Base-by-base conservation (phyloP, 306 rosid species). In the Boehmeria nivea region DNA sequence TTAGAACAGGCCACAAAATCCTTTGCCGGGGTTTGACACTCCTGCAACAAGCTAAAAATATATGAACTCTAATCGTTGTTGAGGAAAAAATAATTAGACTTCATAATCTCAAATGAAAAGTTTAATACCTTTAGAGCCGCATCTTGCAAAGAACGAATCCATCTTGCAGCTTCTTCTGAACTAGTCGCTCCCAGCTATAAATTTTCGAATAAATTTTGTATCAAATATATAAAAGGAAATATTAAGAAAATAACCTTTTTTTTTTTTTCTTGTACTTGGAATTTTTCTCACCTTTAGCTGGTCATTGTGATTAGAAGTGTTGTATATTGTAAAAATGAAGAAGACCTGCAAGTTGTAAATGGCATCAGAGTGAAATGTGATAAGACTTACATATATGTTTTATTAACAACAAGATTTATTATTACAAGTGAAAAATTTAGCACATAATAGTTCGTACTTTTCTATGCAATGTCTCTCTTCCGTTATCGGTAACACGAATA, bases 141-240 rank as follows among this genome's bases (percentile, higher is more conserved):
- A 19, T 73, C 90, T 52, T 86, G 83, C 50, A 86, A 73, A 3
- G 89, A 81, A 42, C 64, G 86, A 34, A 83, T 89, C 95, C 97
- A 89, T 68, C 62, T 77, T 49, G 94, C 97, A 31, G 90, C 89
- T 64, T 89, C 97, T 81, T 89, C 95, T 48, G 97, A 65, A 62
- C 95, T 86, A 71, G 79, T 77, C 59, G 95, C 95, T 57, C 97
- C 95, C 65, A 86, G 54, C 97, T 89, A 57, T 40, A 59, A 56
- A 66, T 51, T 62, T 43, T 19, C 72, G 74, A 45, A 45, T 37
- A 42, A 50, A 47, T 48, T 48, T 46, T 17, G 47, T 17, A 50
- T 57, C 65, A 71, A 65, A 13, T 28, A 63, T 9, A 0, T 36
- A 8, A 72, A 54, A 63, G 13, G 22, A 18, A 16, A 57, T 1